These are phyloP conservation scores for Sporothrix dimorphospora DNA, from an alignment of 2,329 filamentous ascomycete genomes.

Conservation along the genomic window DNA sequence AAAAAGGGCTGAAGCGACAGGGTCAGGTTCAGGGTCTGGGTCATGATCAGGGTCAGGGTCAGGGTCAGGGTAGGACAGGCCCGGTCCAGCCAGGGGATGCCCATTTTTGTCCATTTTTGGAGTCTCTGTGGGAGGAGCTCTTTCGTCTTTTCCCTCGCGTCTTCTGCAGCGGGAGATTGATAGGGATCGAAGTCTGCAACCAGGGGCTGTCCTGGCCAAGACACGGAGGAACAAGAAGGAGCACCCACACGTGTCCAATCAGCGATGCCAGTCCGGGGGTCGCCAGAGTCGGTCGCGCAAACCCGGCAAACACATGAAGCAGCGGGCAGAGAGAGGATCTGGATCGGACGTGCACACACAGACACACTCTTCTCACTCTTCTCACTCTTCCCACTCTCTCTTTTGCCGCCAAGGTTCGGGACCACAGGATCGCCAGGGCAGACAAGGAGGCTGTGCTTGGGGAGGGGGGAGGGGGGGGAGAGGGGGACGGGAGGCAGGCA, in stretches of 20 bases:
- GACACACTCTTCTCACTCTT: background rate
- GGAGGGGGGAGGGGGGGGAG: too few species aligned
- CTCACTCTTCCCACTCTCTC: background rate
- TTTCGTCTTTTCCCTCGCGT: background rate
- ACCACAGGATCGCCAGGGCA: constrained; percentile 11
- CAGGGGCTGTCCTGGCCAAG: background rate
- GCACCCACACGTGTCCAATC: background rate
- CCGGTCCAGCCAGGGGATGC: background rate
- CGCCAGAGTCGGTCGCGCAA: too few species aligned
- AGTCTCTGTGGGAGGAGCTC: background rate
- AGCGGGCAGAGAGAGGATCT: background rate
- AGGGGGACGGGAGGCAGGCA: too few species aligned
- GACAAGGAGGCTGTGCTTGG: constrained; percentile 12
- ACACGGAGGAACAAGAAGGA: background rate
- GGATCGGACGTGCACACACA: background rate
- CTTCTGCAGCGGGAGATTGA: background rate
- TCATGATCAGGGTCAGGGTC: background rate
- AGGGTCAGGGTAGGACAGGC: background rate
- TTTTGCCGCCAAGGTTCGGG: background rate
- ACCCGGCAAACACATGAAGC: too few species aligned
- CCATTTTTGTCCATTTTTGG: background rate
- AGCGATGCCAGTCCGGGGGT: background rate
- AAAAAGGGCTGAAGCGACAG: background rate
- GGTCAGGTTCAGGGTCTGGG: background rate
- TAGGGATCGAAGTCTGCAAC: background rate